Conservation (phyloP, 768 basidiomycete species). For the Pulveroboletus sp. region DNA sequence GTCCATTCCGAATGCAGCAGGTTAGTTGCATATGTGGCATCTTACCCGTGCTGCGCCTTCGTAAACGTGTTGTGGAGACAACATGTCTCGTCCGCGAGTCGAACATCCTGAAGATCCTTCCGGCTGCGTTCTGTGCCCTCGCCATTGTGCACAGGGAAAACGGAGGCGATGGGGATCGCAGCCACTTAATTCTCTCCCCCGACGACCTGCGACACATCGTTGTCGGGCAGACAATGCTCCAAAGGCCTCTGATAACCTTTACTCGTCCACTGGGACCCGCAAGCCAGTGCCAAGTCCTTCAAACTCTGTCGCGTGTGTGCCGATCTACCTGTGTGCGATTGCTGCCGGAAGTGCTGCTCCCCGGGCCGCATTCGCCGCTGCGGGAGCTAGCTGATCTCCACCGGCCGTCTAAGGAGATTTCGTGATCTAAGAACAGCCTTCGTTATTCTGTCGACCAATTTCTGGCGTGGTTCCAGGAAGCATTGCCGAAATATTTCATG, state of each 20-base stretch:
- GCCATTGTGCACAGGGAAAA: constrained; percentile 29
- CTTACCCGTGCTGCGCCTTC: neutral
- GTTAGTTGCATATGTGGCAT: constrained; percentile 14
- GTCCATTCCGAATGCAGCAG: constrained; percentile 31
- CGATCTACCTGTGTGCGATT: neutral
- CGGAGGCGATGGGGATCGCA: constrained; percentile 27
- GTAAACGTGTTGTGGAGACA: no score
- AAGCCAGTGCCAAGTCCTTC: neutral
- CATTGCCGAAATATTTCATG: constrained; percentile 14
- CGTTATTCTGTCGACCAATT: neutral
- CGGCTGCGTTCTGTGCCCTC: constrained; percentile 40
- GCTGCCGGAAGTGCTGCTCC: constrained; percentile 9
- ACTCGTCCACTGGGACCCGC: constrained; percentile 10
- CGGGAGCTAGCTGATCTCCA: constrained; percentile 22
- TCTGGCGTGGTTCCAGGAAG: constrained; percentile 1
- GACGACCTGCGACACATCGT: constrained; percentile 30
- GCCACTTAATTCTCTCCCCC: constrained; percentile 28
- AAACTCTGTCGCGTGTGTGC: constrained; percentile 3
- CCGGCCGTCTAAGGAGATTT: constrained; percentile 1
- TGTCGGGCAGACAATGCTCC: constrained; percentile 31
- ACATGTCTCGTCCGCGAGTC: no score
- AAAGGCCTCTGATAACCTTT: constrained; percentile 20
- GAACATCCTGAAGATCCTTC: constrained; percentile 37
- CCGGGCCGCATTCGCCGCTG: constrained; percentile 9
- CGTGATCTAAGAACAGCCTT: neutral